Base-by-base conservation (phyloP, 2,329 filamentous ascomycete genomes). In the Aspergillus novofumigatus region DNA sequence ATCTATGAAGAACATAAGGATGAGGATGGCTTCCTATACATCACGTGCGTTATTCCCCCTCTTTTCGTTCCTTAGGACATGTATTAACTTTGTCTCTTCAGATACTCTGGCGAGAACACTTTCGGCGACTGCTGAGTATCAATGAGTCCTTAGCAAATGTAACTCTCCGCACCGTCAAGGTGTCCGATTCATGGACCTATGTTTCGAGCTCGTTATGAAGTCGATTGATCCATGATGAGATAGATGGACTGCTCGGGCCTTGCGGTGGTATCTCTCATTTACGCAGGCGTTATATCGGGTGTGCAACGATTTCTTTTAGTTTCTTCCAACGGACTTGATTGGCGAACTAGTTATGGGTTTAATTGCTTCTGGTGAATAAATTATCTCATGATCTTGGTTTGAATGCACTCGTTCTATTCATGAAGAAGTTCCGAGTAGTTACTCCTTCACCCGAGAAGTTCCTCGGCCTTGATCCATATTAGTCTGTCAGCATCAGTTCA, bases 1-100 rank as follows among this genome's bases (percentile, higher is more conserved):
- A 97, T 99, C 80, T 99, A 99, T 77, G 94, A 99, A 78, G 93
- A 97, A 79, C 94, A 99, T 86, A 97, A 99, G 83, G 85, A 87
- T 69, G 85, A 88, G 75, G 85, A 87, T 70, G 92, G 91, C 52
- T 96, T 97, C 83, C 84, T 99, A 59, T 99, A 99, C 83, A 99
- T 99, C 81, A 97, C 93, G 83, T 90, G 87, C 58, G 84, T 80
- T 45, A 47, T 45, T 57, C 14, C 23, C 32, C 52, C 55, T 28
- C 28, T 56, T 56, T 41, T 21, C 23, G 50, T 42, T 29, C 48
- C 41, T 14, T 54, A 35, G 8, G 9, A 48, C 41, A 21, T 47
- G 57, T 59, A 56, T 64, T 72, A 56, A 72, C 69, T 64, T 35
- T 55, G 54, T 59, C 49, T 42, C 58, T 55, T 38, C 67, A 88